A percentile compares a stretch with the other conserved stretches of the same genome.
phyloP scores from a whole-genome alignment of 2,329 filamentous ascomycete genomes.

The Pseudovirgaria hyperparasitica region DNA sequence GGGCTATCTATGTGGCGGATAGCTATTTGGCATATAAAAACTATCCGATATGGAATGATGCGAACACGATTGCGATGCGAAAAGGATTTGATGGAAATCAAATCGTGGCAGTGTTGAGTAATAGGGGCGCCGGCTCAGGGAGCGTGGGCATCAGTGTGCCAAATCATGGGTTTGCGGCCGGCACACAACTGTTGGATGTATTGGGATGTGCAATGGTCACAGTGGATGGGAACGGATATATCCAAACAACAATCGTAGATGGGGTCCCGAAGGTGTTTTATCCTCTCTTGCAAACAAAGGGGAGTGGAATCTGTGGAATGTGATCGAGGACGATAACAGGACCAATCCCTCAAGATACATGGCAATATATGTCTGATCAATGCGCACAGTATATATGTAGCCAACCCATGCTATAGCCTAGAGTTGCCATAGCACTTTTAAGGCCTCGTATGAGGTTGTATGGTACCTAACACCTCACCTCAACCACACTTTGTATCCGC shows the following conservation, averaged over 20 bases:
- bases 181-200: slow-evolving; percentile 18
- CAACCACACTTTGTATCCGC: no score
- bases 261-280: slow-evolving; percentile 25
- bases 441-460: no score
- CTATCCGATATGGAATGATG: slow-evolving; percentile 31
- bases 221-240: slow-evolving; percentile 11
- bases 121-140: slow-evolving; percentile 21
- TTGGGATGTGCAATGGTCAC: slow-evolving; percentile 19
- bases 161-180: slow-evolving; percentile 14
- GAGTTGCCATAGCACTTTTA: no score
- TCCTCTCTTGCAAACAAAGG: slow-evolving; percentile 9
- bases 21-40: slow-evolving; percentile 30
- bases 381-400: no score
- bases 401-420: no score
- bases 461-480: no score
- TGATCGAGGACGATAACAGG: no score
- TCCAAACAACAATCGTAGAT: slow-evolving; percentile 20
- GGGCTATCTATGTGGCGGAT: slow-evolving; percentile 24
- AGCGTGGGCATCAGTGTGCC: slow-evolving; percentile 18
- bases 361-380: no score
- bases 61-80: slow-evolving; percentile 31
- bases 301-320: slow-evolving; percentile 10
- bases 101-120: slow-evolving; percentile 32
- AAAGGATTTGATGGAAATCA: slow-evolving; percentile 29
- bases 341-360: no score